phyloP scores from a whole-genome alignment of 441 rosid species.

The Aleurites moluccanus region DNA sequence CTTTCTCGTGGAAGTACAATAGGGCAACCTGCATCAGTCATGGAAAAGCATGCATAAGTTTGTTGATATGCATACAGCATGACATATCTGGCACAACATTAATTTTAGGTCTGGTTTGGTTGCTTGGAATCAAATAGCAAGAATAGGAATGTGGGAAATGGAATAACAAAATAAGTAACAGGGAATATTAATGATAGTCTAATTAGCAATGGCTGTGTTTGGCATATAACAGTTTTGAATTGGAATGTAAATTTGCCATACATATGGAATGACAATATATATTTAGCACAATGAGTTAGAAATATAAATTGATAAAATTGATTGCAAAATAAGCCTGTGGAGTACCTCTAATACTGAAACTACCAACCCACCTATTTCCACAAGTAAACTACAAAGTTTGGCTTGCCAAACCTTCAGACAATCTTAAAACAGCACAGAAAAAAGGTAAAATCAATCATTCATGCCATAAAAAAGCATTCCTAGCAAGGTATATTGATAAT shows the following conservation, averaged over 20 bases:
- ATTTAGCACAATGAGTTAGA: no score
- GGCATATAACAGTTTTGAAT: no score
- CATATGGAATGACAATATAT: no score
- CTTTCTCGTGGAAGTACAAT: slow-evolving; percentile 89
- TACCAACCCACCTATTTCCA: neutral
- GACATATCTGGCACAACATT: neutral
- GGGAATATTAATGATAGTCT: no score
- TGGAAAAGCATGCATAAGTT: neutral
- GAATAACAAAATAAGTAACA: no score
- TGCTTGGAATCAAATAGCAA: no score
- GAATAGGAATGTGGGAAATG: no score
- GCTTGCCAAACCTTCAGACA: neutral
- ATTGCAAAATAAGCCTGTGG: neutral
- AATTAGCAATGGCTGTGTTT: no score
- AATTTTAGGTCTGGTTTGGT: neutral
- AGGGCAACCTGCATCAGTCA: slow-evolving; percentile 62
- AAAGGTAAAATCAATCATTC: neutral
- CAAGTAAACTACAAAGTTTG: neutral
- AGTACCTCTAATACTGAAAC: neutral
- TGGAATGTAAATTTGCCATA: no score
- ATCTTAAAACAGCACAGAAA: neutral
- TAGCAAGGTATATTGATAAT: neutral
- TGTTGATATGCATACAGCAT: neutral
- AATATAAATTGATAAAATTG: neutral
- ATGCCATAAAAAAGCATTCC: neutral